A percentile compares a stretch with the other conserved stretches of the same genome.
These are phyloP conservation scores for Centella asiatica DNA, from an alignment of 129 eudicot species.

Conservation along the genomic window DNA sequence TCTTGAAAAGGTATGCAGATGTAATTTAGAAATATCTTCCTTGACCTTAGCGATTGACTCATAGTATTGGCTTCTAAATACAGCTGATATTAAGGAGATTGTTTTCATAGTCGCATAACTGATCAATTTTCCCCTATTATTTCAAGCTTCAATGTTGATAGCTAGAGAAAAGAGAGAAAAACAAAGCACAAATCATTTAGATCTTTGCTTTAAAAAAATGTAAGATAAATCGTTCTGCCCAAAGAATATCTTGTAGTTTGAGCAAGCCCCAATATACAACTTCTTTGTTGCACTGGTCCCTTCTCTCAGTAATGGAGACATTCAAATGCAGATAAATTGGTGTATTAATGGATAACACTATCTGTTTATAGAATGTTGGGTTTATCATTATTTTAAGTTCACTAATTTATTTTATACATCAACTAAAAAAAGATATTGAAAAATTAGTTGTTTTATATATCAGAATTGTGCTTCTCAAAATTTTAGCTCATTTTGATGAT, in stretches of 20 bases:
- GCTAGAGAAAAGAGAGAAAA: too few relatives aligned
- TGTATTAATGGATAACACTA: too few relatives aligned
- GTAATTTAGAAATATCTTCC: slow-evolving; percentile 10
- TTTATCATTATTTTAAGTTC: too few relatives aligned
- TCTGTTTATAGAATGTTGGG: too few relatives aligned
- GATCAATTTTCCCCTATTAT: neutral
- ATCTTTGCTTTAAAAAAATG: too few relatives aligned
- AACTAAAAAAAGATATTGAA: too few relatives aligned
- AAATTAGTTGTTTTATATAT: too few relatives aligned
- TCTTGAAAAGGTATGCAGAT: slow-evolving; percentile 60
- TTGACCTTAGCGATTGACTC: neutral
- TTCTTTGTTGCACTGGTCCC: neutral
- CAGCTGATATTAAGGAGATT: neutral
- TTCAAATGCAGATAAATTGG: neutral
- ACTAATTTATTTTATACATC: too few relatives aligned
- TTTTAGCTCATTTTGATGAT: too few relatives aligned
- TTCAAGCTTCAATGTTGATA: neutral
- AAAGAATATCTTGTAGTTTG: neutral
- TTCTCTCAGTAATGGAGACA: neutral
- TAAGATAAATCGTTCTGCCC: neutral
- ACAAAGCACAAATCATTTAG: neutral
- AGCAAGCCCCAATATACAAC: neutral
- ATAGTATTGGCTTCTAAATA: neutral
- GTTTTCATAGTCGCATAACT: neutral
- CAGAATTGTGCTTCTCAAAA: too few relatives aligned